Evolutionary conservation across 2,329 filamentous ascomycete species (phyloP).

Genomic region (Eutypa lata): DNA sequence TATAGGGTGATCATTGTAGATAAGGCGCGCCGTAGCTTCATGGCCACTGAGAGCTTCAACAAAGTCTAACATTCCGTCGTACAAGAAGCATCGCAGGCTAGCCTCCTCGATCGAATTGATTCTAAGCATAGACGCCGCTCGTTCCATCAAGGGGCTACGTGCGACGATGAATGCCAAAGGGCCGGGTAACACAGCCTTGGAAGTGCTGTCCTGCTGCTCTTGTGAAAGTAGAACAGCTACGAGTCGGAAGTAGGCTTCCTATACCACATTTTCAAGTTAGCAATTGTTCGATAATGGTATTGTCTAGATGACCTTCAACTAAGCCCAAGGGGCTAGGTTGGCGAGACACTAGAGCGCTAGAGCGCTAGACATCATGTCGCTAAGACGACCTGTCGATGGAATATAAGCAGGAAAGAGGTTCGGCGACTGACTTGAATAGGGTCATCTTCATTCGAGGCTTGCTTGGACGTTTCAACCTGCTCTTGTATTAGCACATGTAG

Average conservation of each 20-base stretch:
- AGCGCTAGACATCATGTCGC: no score
- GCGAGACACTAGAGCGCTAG: no score
- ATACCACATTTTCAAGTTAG: not conserved
- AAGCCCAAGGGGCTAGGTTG: no score
- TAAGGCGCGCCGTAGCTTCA: conserved; percentile 23
- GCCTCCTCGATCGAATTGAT: conserved; percentile 25
- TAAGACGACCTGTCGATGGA: no score
- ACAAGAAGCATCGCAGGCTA: conserved; percentile 23
- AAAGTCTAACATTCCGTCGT: conserved; percentile 37
- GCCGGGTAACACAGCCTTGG: conserved; percentile 3
- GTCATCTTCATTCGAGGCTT: not conserved
- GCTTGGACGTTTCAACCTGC: not conserved
- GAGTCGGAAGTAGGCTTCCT: conserved; percentile 15
- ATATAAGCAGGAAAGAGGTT: no score
- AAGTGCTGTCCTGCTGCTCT: not conserved
- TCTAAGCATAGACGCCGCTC: conserved; percentile 11
- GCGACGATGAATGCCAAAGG: conserved; percentile 12
- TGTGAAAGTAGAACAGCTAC: conserved; percentile 11
- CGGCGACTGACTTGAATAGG: not conserved
- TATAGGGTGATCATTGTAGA: conserved; percentile 31
- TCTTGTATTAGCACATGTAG: not conserved
- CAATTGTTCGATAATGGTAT: not conserved
- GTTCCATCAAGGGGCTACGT: conserved; percentile 18
- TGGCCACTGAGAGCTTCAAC: conserved; percentile 32
- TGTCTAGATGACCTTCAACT: no score